Evolutionary conservation across 805 yeast species (phyloP), one percentile per base, ranked within the genome.

Genomic region (Suhomyces tanzawaensis): DNA sequence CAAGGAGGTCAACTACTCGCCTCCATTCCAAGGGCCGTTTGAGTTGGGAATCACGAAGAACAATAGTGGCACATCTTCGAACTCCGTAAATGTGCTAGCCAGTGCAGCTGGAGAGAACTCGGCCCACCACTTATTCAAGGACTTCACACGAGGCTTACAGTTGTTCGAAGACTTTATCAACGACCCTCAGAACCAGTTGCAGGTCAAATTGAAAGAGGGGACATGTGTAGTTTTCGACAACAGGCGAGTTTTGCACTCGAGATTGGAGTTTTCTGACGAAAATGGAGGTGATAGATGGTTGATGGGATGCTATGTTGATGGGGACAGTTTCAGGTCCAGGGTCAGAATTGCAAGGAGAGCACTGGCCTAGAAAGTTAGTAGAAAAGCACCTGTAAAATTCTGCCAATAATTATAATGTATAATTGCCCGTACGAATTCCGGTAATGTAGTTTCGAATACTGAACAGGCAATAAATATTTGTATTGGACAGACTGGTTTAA

Each of bases 21-120:
- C 95, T 2, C 91, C 90, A 8, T 84, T 82, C 64, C 95, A 85
- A 53, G 91, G 85, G 0, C 91, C 91, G 1, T 76, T 79, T 40
- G 87, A 82, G 45, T 62, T 60, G 39, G 80, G 79, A 14, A 71
- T 76, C n/a, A 66, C 70, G 13, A 60, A 60, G 11, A 59, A 63
- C 22, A 48, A 46, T 19, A 27, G 46, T 29, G 39, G 47, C 4
- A n/a, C 36, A 1, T 19, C 40, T 9, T 22, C 37, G 11, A 29
- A 27, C n/a, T 26, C 34, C 14, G 19, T 17, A 4, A 33, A 43
- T 5, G 30, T 36, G 6, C 29, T 43, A n/a, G 34, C 45, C 15
- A 31, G 33, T 17, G 35, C 47, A 8, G 68, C 64, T 6, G 65
- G 58, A 12, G 72, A 69, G 25, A 47, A 62, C 14, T 65, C 69